A percentile compares a stretch with the other conserved stretches of the same genome.
Evolutionary conservation across 495 filamentous ascomycete species (phyloP).

Genomic region (Aspergillus heteromorphus): DNA sequence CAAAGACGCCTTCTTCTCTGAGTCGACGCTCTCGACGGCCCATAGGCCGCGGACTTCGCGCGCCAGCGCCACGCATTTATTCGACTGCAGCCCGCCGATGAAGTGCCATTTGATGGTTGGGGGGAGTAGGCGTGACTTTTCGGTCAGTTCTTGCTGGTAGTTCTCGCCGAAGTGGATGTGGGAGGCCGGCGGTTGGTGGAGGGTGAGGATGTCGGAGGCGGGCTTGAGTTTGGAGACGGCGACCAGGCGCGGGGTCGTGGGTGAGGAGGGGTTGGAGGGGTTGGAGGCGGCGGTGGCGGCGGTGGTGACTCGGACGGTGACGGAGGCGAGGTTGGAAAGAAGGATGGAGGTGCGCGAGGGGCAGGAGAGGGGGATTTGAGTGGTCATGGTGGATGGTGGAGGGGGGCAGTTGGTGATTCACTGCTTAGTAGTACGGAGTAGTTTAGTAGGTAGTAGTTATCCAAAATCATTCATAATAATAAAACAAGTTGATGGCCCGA

Average conservation of each 20-base stretch:
- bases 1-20: conserved; percentile 74
- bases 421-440: too few species aligned
- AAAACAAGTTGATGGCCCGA: too few species aligned
- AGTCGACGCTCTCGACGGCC: conserved; percentile 87
- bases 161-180: conserved; percentile 95
- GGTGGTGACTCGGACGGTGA: conserved; percentile 29
- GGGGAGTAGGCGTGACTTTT: conserved; percentile 79
- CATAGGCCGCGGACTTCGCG: conserved; percentile 82
- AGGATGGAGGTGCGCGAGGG: conserved; percentile 34
- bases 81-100: conserved; percentile 85
- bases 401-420: background rate
- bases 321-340: conserved; percentile 33
- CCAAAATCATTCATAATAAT: too few species aligned
- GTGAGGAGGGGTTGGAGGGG: conserved; percentile 9
- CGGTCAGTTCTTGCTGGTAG: conserved; percentile 85
- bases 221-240: conserved; percentile 95
- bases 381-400: conserved; percentile 1
- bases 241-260: conserved; percentile 62
- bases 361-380: conserved; percentile 29
- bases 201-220: conserved; percentile 75
- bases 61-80: conserved; percentile 85
- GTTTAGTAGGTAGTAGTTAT: too few species aligned
- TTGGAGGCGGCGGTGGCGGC: conserved; percentile 17
- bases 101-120: conserved; percentile 88
- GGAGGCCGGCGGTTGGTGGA: conserved; percentile 55